A percentile compares a stretch with the other conserved stretches of the same genome.
Evolutionary conservation across 345 rosid species (phyloP).

Genomic region (Anacardium occidentale): DNA sequence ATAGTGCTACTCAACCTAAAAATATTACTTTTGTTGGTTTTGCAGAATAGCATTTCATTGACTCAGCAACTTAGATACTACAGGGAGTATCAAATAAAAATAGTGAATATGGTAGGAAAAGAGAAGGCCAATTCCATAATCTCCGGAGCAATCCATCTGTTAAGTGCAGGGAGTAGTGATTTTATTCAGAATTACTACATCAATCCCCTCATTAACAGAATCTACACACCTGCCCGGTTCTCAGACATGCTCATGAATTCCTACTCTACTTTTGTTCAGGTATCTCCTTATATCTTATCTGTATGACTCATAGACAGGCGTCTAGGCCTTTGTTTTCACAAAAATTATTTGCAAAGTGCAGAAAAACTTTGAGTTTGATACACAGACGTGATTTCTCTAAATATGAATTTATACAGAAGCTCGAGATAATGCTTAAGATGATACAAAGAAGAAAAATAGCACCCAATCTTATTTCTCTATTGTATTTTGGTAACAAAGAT

Average conservation of each 20-base stretch:
- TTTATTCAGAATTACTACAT: conserved; percentile 88
- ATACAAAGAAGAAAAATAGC: neutral
- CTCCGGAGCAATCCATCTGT: conserved; percentile 67
- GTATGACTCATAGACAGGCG: neutral
- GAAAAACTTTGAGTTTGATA: neutral
- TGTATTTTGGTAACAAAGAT: conserved; percentile 22
- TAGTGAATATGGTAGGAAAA: conserved; percentile 51
- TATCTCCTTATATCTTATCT: conserved; percentile 19
- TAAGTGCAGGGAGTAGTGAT: conserved; percentile 89
- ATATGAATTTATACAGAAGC: neutral
- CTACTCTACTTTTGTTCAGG: conserved; percentile 81
- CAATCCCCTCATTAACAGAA: conserved; percentile 52
- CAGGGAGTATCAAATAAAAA: conserved; percentile 61
- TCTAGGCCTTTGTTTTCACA: neutral
- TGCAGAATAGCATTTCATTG: conserved; percentile 65
- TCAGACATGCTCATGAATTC: conserved; percentile 60
- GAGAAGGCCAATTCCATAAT: conserved; percentile 48
- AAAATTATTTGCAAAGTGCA: neutral
- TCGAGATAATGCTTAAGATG: neutral
- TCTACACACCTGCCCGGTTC: conserved; percentile 57
- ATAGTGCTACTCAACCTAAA: neutral
- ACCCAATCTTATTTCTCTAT: neutral
- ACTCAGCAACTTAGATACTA: conserved; percentile 73
- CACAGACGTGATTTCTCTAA: neutral
- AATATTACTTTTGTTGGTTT: conserved; percentile 15